Evolutionary conservation across 768 basidiomycete species (phyloP).

Genomic region (Zangia roseola): DNA sequence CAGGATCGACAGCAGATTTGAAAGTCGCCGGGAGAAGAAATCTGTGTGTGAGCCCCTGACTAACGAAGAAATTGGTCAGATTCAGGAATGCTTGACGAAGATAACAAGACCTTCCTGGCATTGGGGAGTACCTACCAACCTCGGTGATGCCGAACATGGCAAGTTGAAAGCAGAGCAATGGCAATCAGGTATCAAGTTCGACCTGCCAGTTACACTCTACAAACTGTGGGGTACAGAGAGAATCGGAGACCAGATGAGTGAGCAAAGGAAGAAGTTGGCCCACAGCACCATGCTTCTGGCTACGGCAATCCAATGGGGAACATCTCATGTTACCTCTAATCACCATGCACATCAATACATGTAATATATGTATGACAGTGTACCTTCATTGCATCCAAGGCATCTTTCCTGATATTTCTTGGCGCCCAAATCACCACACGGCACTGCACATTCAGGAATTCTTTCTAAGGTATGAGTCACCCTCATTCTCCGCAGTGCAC

Average conservation of each 20-base stretch:
- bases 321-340: constrained; percentile 17
- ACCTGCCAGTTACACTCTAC: constrained; percentile 29
- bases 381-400: constrained; percentile 24
- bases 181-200: constrained; percentile 23
- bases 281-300: constrained; percentile 32
- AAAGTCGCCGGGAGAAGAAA: too few species aligned
- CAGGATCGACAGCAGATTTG: too few species aligned
- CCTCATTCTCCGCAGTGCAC: too few species aligned
- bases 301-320: constrained; percentile 24
- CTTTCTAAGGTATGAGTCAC: too few species aligned
- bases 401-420: constrained; percentile 19
- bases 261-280: constrained; percentile 16
- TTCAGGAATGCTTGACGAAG: too few species aligned
- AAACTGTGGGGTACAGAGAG: constrained; percentile 31
- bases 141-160: constrained; percentile 24
- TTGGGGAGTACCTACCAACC: constrained; percentile 23
- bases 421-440: constrained; percentile 33
- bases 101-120: too few species aligned
- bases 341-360: constrained; percentile 15
- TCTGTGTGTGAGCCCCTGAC: too few species aligned
- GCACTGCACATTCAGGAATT: constrained; percentile 31
- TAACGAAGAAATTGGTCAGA: too few species aligned
- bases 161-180: constrained; percentile 37
- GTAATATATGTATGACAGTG: constrained; percentile 18
- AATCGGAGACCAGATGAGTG: too few species aligned